Percentiles rank a stretch among this genome's conserved stretches.
Conservation (phyloP, 352 stramenopile genomes). For the Phytopythium cucurbitacearum region DNA sequence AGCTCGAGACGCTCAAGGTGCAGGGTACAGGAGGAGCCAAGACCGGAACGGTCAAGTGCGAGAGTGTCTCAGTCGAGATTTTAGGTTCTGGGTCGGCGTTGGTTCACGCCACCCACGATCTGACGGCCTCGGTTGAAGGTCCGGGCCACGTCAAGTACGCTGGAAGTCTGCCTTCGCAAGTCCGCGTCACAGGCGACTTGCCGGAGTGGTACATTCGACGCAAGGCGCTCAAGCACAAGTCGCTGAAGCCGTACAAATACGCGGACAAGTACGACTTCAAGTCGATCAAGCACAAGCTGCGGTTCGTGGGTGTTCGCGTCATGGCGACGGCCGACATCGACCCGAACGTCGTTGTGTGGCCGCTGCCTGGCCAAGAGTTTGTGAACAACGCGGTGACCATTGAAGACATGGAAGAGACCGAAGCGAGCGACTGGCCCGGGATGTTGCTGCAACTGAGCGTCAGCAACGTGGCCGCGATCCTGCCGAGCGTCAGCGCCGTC, state of each 20-base stretch:
- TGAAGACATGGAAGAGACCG: neutral
- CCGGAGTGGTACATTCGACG: neutral
- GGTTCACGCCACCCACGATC: neutral
- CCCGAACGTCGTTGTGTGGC: neutral
- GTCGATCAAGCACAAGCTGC: neutral
- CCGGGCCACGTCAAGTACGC: conserved; percentile 1
- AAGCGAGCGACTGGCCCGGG: neutral
- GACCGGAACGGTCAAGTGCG: neutral
- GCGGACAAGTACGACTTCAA: conserved; percentile 1
- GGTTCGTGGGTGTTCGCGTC: neutral
- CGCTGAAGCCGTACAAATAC: neutral
- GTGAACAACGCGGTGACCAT: neutral
- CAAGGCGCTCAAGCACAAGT: conserved; percentile 3
- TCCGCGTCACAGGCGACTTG: neutral
- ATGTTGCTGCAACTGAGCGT: neutral
- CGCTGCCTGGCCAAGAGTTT: neutral
- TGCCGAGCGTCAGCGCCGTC: neutral
- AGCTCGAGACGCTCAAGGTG: neutral
- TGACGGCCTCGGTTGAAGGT: neutral
- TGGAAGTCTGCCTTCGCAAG: neutral
- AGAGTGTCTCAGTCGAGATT: neutral
- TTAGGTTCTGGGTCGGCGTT: neutral
- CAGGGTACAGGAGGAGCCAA: neutral
- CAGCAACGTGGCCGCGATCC: neutral
- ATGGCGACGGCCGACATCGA: neutral